These are phyloP conservation scores for Diaporthe sp. DNA, from an alignment of 2,329 filamentous ascomycete species.

Conservation along the genomic window DNA sequence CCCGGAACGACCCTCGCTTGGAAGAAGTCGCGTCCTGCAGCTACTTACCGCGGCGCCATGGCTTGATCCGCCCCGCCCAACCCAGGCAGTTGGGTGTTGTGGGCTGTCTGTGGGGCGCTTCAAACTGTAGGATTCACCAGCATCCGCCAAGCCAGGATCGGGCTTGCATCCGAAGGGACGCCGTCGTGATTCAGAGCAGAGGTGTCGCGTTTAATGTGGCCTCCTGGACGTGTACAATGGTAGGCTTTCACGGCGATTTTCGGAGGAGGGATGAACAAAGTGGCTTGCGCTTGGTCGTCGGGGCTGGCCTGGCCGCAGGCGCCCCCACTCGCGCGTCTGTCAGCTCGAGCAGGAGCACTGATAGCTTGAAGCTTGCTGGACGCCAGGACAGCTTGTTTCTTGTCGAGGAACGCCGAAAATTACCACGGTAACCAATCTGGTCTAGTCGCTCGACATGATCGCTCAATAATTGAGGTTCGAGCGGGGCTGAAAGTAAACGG, in stretches of 20 bases:
- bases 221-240: background rate
- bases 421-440: slow-evolving; percentile 10
- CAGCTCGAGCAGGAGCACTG: background rate
- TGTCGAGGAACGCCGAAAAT: slow-evolving; percentile 5
- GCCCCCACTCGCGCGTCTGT: background rate
- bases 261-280: background rate
- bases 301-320: background rate
- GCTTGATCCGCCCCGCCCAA: slow-evolving; percentile 28
- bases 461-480: slow-evolving; percentile 17
- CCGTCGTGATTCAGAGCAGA: slow-evolving; percentile 1
- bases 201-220: background rate
- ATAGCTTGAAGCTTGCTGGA: background rate
- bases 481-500: slow-evolving; percentile 22
- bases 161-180: slow-evolving; percentile 6
- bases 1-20: slow-evolving; percentile 17
- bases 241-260: background rate
- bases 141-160: slow-evolving; percentile 13
- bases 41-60: slow-evolving; percentile 1
- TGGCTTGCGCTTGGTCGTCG: slow-evolving; percentile 18
- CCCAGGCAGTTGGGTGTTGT: slow-evolving; percentile 31
- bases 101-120: slow-evolving; percentile 10
- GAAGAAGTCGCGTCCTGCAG: slow-evolving; percentile 19
- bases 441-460: background rate
- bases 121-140: slow-evolving; percentile 22
- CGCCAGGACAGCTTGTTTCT: background rate